phyloP scores from a whole-genome alignment of 345 rosid genomes.

The Citrus glauca region DNA sequence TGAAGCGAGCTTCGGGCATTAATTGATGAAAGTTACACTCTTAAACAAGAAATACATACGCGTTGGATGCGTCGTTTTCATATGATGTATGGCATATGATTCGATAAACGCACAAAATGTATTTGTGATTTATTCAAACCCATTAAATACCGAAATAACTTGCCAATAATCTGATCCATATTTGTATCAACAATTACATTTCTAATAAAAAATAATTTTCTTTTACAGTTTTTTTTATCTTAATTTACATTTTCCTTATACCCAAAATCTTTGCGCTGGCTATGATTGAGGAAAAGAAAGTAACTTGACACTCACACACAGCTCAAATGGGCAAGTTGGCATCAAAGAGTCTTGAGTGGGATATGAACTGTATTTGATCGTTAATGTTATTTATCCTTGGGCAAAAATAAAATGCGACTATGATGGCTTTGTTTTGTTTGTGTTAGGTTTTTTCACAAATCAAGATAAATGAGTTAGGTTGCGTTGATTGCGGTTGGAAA shows the following conservation, averaged over 20 bases:
- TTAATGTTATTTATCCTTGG: background rate
- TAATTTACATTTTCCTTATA: background rate
- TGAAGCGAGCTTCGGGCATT: too few relatives aligned
- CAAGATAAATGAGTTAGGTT: slow-evolving; percentile 8
- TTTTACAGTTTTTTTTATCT: too few relatives aligned
- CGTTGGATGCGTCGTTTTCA: background rate
- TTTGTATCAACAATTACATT: background rate
- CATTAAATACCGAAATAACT: background rate
- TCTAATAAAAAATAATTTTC: background rate
- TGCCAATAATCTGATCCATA: background rate
- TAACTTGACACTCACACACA: background rate
- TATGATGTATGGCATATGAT: background rate
- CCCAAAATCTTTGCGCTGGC: background rate
- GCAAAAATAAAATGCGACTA: background rate
- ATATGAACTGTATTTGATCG: slow-evolving; percentile 15
- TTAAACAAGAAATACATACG: background rate
- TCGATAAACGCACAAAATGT: too few relatives aligned
- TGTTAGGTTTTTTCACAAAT: background rate
- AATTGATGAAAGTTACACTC: too few relatives aligned
- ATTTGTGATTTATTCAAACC: background rate
- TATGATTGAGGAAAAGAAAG: background rate
- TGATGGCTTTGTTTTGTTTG: background rate
- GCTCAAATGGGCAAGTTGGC: background rate
- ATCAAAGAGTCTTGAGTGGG: slow-evolving; percentile 14
- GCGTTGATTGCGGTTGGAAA: slow-evolving; percentile 37